Evolutionary conservation across 176 grass and related monocot species (phyloP).

Genomic region (Zea luxurians): DNA sequence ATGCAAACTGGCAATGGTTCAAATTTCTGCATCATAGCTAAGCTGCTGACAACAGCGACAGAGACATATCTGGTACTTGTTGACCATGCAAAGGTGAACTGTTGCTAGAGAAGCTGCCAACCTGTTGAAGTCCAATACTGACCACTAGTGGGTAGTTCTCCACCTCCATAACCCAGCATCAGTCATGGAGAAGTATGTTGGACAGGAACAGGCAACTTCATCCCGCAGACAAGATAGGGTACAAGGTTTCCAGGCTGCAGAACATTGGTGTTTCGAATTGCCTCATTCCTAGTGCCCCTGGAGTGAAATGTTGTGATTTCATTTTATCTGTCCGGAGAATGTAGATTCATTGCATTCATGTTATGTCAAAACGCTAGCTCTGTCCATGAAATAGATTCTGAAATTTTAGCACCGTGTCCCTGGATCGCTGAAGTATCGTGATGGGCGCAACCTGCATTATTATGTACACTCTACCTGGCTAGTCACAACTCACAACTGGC

Average conservation of each 20-base stretch:
- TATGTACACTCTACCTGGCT: not conserved
- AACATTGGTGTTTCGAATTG: not conserved
- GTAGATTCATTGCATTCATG: not conserved
- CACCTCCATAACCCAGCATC: constrained; percentile 6
- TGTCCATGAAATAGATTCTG: not conserved
- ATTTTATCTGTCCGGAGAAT: constrained; percentile 1
- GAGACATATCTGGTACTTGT: not conserved
- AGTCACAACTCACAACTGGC: too few relatives aligned
- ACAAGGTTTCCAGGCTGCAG: not conserved
- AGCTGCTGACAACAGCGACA: constrained; percentile 13
- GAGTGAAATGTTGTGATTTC: not conserved
- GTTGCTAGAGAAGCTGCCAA: not conserved
- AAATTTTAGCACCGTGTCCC: not conserved
- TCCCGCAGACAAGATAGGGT: not conserved
- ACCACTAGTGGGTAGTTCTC: not conserved
- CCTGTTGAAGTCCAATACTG: constrained; percentile 1
- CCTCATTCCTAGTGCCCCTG: not conserved
- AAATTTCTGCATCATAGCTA: constrained; percentile 60
- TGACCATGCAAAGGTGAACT: not conserved
- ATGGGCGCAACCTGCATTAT: too few relatives aligned
- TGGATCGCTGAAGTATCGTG: not conserved
- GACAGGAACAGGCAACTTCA: not conserved
- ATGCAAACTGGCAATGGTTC: constrained; percentile 95
- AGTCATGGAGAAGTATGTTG: not conserved
- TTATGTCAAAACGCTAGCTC: not conserved